phyloP scores from a whole-genome alignment of 768 basidiomycete species.

The Lentinula lateritia region DNA sequence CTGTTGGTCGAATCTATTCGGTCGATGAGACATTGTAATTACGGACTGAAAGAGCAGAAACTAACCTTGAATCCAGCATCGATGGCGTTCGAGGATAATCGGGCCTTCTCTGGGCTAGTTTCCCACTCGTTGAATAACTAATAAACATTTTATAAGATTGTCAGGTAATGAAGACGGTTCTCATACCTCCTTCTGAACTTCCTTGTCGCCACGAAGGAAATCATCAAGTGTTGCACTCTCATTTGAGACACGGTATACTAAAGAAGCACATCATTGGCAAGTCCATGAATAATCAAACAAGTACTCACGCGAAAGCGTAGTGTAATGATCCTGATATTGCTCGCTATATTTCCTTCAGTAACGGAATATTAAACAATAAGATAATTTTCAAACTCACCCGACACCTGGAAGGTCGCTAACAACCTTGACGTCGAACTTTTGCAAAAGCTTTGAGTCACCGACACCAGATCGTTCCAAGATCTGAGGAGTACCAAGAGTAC shows the following conservation, averaged over 20 bases:
- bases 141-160: background rate
- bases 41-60: background rate
- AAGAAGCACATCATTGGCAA: slow-evolving; percentile 4
- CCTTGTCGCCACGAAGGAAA: slow-evolving; percentile 64
- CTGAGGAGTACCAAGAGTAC: slow-evolving; percentile 68
- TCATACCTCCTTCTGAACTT: slow-evolving; percentile 49
- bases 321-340: slow-evolving; percentile 73
- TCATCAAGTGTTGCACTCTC: slow-evolving; percentile 60
- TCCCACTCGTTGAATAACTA: slow-evolving; percentile 63
- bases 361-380: too few relatives aligned
- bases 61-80: slow-evolving; percentile 70
- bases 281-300: background rate
- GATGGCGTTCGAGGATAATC: slow-evolving; percentile 65
- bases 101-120: slow-evolving; percentile 58
- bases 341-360: slow-evolving; percentile 31
- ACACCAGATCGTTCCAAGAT: slow-evolving; percentile 73
- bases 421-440: slow-evolving; percentile 53
- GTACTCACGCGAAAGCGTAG: slow-evolving; percentile 52
- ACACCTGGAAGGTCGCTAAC: slow-evolving; percentile 69
- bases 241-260: slow-evolving; percentile 64
- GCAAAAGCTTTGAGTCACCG: slow-evolving; percentile 47
- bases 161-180: background rate
- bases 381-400: slow-evolving; percentile 29
- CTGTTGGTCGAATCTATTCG: slow-evolving; percentile 58
- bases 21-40: background rate